Percentiles rank a stretch among this genome's conserved stretches.
Conservation (phyloP, 768 basidiomycete species). For the Lactarius pseudohatsudake region DNA sequence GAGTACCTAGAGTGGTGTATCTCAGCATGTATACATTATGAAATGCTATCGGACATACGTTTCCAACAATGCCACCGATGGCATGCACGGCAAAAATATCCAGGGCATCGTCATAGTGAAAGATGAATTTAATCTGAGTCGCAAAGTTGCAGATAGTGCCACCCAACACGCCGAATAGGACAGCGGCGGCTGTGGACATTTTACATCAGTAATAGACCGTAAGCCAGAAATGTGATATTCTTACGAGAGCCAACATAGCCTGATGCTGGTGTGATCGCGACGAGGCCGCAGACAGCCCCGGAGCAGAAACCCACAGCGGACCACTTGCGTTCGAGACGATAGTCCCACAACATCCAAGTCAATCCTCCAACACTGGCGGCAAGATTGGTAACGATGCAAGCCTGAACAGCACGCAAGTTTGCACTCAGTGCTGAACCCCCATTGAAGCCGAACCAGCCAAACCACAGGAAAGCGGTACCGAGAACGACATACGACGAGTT, state of each 20-base stretch:
- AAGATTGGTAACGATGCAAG: constrained; percentile 92
- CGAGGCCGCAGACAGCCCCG: constrained; percentile 87
- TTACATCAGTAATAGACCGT: constrained; percentile 17
- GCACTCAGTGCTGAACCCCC: constrained; percentile 90
- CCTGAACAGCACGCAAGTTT: constrained; percentile 82
- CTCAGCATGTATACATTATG: background rate
- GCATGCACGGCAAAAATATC: constrained; percentile 90
- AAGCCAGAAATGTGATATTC: constrained; percentile 31
- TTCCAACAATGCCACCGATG: constrained; percentile 77
- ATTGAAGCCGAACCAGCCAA: constrained; percentile 95
- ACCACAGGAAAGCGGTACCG: constrained; percentile 95
- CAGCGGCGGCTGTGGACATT: constrained; percentile 59
- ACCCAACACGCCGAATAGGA: constrained; percentile 82
- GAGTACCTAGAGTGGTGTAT: constrained; percentile 36
- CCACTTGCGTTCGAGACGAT: constrained; percentile 91
- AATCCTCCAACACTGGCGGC: constrained; percentile 86
- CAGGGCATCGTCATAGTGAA: constrained; percentile 75
- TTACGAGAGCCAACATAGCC: constrained; percentile 77
- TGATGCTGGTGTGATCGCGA: constrained; percentile 85
- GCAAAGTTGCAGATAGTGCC: constrained; percentile 90
- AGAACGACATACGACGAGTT: constrained; percentile 91
- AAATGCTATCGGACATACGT: constrained; percentile 37
- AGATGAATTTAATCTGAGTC: constrained; percentile 88
- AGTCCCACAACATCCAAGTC: constrained; percentile 96
- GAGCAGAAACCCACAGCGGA: constrained; percentile 93